Conservation (phyloP, 2,329 filamentous ascomycete species). For the Botryotinia globosa region DNA sequence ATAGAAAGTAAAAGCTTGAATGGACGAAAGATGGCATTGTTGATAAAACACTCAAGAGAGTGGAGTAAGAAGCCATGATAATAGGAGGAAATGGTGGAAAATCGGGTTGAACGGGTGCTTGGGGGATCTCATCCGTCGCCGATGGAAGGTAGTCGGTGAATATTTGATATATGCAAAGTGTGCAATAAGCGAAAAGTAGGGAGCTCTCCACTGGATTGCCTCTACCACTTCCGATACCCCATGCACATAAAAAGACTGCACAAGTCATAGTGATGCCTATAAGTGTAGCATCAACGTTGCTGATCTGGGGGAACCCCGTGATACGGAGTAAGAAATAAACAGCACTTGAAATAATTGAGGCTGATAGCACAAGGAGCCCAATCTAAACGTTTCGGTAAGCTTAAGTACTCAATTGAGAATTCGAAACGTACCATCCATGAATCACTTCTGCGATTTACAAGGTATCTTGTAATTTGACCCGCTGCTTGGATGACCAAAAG, state of each 20-base stretch:
- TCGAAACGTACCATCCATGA: conserved; percentile 80
- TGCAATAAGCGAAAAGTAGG: conserved; percentile 91
- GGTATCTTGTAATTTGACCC: conserved; percentile 90
- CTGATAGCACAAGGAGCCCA: conserved; percentile 79
- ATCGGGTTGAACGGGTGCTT: conserved; percentile 66
- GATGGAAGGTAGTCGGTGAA: conserved; percentile 93
- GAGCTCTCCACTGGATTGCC: conserved; percentile 96
- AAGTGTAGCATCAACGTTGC: conserved; percentile 85
- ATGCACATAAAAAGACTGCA: conserved; percentile 86
- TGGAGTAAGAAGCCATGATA: conserved; percentile 97
- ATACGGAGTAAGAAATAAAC: conserved; percentile 97
- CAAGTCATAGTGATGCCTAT: conserved; percentile 93
- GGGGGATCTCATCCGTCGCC: conserved; percentile 55
- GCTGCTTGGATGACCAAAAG: conserved; percentile 91
- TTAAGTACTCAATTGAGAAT: background rate
- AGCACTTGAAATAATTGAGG: conserved; percentile 87
- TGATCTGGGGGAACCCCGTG: conserved; percentile 87
- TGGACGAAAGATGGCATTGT: conserved; percentile 80
- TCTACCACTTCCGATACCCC: conserved; percentile 89
- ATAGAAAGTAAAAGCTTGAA: conserved; percentile 79
- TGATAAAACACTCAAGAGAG: conserved; percentile 78
- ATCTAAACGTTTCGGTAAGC: conserved; percentile 56
- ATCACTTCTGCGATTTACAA: conserved; percentile 90
- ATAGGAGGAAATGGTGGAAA: conserved; percentile 96
- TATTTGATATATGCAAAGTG: conserved; percentile 98